Conservation (phyloP, 352 stramenopile genomes). For the Aphanomyces euteiches region DNA sequence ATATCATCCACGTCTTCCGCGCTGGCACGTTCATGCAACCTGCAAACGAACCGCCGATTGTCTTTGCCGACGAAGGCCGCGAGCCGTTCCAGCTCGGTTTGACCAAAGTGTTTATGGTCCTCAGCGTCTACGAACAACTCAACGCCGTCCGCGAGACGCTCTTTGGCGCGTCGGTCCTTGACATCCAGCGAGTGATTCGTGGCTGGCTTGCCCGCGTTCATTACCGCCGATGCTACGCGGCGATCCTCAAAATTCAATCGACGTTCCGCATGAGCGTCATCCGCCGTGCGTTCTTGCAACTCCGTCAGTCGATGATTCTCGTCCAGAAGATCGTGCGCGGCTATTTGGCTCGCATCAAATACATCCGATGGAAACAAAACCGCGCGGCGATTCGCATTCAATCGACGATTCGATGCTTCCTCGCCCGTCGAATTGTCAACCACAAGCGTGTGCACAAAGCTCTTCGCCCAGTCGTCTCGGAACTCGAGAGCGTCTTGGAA, state of each 20-base stretch:
- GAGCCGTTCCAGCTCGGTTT: slow-evolving; percentile 34
- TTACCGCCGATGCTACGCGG: not conserved
- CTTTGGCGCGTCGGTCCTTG: slow-evolving; percentile 8
- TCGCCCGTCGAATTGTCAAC: not conserved
- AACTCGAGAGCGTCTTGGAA: slow-evolving; percentile 10
- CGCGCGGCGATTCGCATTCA: slow-evolving; percentile 10
- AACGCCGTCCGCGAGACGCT: slow-evolving; percentile 27
- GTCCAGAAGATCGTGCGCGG: slow-evolving; percentile 1
- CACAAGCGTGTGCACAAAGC: not conserved
- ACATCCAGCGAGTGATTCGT: slow-evolving; percentile 54
- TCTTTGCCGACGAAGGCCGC: slow-evolving; percentile 30
- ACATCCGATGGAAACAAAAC: not conserved
- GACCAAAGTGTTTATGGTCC: slow-evolving; percentile 29
- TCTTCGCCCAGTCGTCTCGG: slow-evolving; percentile 4
- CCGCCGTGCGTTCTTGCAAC: not conserved
- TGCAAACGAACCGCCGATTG: slow-evolving; percentile 22
- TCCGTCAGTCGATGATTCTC: slow-evolving; percentile 1
- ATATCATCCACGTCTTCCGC: not conserved
- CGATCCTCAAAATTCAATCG: slow-evolving; percentile 1
- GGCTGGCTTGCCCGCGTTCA: slow-evolving; percentile 53
- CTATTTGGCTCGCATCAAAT: slow-evolving; percentile 5
- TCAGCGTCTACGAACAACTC: slow-evolving; percentile 56
- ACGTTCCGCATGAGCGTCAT: not conserved
- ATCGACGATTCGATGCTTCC: not conserved
- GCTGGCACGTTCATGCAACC: slow-evolving; percentile 18